Evolutionary conservation across 2,329 filamentous ascomycete genomes (phyloP).

Genomic region (Diaporthe sp.): DNA sequence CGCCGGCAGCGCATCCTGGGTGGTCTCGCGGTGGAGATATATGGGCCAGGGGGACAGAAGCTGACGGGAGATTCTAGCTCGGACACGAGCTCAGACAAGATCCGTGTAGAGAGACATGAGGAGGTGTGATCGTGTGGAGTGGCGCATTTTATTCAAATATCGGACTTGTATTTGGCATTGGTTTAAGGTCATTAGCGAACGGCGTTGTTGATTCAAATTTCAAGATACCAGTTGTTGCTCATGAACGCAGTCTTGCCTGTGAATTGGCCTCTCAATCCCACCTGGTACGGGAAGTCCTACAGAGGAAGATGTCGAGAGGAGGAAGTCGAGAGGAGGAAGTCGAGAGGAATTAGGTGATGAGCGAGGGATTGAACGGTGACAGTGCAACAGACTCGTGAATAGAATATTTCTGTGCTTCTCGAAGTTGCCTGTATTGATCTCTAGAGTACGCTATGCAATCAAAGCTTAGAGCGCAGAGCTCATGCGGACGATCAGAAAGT

Average conservation of each 20-base stretch:
- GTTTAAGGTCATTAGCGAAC: neutral
- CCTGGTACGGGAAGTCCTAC: too few species aligned
- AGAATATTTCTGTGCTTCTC: too few species aligned
- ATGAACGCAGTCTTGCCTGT: neutral
- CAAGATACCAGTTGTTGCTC: constrained; percentile 1
- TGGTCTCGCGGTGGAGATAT: constrained; percentile 12
- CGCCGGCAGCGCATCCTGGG: constrained; percentile 21
- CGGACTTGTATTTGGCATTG: neutral
- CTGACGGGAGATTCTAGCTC: constrained; percentile 10
- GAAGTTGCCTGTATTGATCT: too few species aligned
- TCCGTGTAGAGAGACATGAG: constrained; percentile 11
- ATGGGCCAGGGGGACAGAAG: neutral
- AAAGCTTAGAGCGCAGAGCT: too few species aligned
- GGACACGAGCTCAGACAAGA: constrained; percentile 17
- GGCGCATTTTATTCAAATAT: neutral
- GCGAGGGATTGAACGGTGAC: too few species aligned
- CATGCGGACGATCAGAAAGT: too few species aligned
- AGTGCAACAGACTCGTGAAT: too few species aligned
- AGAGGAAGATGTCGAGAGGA: too few species aligned
- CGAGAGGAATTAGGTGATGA: too few species aligned
- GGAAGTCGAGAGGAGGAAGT: too few species aligned
- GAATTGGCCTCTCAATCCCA: neutral
- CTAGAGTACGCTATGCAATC: too few species aligned
- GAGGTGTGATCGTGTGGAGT: neutral
- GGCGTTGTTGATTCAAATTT: neutral